Conservation (phyloP, 495 filamentous ascomycete genomes). For the Choiromyces venosus region DNA sequence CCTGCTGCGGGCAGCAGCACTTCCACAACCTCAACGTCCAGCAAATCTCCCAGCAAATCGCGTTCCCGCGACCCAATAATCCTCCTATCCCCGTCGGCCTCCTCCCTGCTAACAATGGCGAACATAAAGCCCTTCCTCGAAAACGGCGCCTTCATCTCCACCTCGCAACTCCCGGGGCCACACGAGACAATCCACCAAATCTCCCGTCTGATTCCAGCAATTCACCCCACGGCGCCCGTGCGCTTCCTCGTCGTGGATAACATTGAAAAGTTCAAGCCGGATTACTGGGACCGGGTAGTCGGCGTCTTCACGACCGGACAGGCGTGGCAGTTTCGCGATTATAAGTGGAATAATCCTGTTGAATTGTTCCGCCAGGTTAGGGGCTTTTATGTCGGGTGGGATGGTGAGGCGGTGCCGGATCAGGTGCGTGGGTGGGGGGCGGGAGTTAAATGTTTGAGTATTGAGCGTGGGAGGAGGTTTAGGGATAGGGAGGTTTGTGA, state of each 20-base stretch:
- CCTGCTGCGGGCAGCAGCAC: conserved; percentile 43
- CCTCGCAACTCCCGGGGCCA: conserved; percentile 45
- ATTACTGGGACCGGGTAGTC: conserved; percentile 94
- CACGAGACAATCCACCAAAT: conserved; percentile 76
- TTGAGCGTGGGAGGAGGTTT: conserved; percentile 86
- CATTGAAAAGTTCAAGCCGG: conserved; percentile 89
- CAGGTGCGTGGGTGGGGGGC: conserved; percentile 77
- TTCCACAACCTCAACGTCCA: conserved; percentile 45
- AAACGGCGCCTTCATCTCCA: conserved; percentile 70
- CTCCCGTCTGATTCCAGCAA: conserved; percentile 67
- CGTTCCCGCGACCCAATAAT: conserved; percentile 83
- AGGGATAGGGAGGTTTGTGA: conserved; percentile 91
- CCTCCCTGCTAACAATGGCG: conserved; percentile 90
- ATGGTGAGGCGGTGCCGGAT: conserved; percentile 72
- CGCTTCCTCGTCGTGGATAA: conserved; percentile 93
- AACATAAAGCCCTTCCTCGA: conserved; percentile 97
- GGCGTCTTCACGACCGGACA: conserved; percentile 98
- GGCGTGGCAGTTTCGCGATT: conserved; percentile 96
- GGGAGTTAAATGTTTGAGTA: conserved; percentile 63
- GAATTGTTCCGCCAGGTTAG: conserved; percentile 84
- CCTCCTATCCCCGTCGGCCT: conserved; percentile 95
- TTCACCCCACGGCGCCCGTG: conserved; percentile 65
- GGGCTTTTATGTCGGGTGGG: conserved; percentile 87
- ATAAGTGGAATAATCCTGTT: conserved; percentile 85
- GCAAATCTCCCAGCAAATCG: conserved; percentile 45